These are phyloP conservation scores for Sporormia fimetaria DNA, from an alignment of 495 filamentous ascomycete genomes.

Conservation along the genomic window DNA sequence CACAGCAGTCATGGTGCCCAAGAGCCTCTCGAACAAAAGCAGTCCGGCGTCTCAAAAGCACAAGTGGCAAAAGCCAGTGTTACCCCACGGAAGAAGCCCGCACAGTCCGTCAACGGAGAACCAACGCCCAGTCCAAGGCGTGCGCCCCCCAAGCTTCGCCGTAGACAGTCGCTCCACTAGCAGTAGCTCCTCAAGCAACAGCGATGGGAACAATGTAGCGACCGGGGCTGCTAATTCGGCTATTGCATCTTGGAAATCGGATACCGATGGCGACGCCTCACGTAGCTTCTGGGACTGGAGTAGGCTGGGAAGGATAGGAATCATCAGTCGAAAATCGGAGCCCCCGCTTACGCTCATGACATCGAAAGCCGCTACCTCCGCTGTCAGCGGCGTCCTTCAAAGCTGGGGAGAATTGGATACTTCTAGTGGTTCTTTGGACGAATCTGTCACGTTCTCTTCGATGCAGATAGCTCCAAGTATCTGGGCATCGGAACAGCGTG, in stretches of 20 bases:
- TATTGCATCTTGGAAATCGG: too few relatives aligned
- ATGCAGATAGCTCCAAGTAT: constrained; percentile 6
- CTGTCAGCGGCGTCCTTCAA: constrained; percentile 9
- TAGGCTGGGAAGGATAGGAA: constrained; percentile 11
- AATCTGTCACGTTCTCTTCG: constrained; percentile 12
- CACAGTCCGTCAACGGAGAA: constrained; percentile 8
- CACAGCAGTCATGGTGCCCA: too few relatives aligned
- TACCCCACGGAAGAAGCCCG: constrained; percentile 4
- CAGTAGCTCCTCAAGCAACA: constrained; percentile 8
- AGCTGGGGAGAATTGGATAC: neutral
- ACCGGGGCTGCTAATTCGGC: too few relatives aligned
- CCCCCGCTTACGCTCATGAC: constrained; percentile 6
- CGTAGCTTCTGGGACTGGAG: too few relatives aligned
- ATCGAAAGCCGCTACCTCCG: constrained; percentile 10
- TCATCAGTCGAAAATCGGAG: constrained; percentile 15
- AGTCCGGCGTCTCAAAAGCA: too few relatives aligned
- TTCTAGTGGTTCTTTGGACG: constrained; percentile 9
- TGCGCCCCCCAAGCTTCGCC: constrained; percentile 22
- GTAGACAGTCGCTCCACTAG: constrained; percentile 10
- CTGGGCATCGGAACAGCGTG: constrained; percentile 9
- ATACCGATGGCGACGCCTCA: neutral
- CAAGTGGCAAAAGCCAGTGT: too few relatives aligned
- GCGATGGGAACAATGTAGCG: neutral
- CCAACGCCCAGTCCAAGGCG: constrained; percentile 18
- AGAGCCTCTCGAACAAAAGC: too few relatives aligned